Conservation (phyloP, 306 rosid species). For the Cicer yamashitae region DNA sequence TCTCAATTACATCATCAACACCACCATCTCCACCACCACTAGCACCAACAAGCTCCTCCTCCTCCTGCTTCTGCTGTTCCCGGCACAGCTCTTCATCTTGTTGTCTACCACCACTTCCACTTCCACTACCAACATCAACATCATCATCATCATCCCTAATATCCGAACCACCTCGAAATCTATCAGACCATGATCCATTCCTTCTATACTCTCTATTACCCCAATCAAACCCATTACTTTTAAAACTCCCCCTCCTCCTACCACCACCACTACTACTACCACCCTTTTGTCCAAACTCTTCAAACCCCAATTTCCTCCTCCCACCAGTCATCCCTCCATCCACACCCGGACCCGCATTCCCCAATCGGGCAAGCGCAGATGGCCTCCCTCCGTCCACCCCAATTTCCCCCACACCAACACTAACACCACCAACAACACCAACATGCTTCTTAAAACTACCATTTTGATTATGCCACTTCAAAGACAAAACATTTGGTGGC, state of each 20-base stretch:
- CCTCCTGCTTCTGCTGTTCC: constrained; percentile 26
- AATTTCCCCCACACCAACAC: constrained; percentile 33
- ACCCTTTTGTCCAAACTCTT: constrained; percentile 63
- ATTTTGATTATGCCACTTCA: constrained; percentile 54
- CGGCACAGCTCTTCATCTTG: constrained; percentile 52
- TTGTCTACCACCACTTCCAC: constrained; percentile 46
- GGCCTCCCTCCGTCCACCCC: constrained; percentile 65
- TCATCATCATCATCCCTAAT: constrained; percentile 55
- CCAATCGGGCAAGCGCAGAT: constrained; percentile 70
- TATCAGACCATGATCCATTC: constrained; percentile 70
- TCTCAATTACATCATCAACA: constrained; percentile 47
- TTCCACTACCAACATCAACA: constrained; percentile 44
- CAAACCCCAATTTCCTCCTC: constrained; percentile 65
- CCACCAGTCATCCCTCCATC: constrained; percentile 49
- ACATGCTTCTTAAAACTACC: constrained; percentile 56
- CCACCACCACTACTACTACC: not conserved
- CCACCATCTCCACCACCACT: constrained; percentile 34
- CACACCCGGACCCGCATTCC: constrained; percentile 44
- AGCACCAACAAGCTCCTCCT: constrained; percentile 32
- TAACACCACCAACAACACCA: constrained; percentile 16
- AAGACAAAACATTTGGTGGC: constrained; percentile 62
- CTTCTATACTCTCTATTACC: constrained; percentile 68
- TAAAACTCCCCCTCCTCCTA: constrained; percentile 64
- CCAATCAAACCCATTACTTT: constrained; percentile 68
- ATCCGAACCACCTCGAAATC: constrained; percentile 53